Conservation (phyloP, 2,329 filamentous ascomycete species). For the Colletotrichum gigasporum region DNA sequence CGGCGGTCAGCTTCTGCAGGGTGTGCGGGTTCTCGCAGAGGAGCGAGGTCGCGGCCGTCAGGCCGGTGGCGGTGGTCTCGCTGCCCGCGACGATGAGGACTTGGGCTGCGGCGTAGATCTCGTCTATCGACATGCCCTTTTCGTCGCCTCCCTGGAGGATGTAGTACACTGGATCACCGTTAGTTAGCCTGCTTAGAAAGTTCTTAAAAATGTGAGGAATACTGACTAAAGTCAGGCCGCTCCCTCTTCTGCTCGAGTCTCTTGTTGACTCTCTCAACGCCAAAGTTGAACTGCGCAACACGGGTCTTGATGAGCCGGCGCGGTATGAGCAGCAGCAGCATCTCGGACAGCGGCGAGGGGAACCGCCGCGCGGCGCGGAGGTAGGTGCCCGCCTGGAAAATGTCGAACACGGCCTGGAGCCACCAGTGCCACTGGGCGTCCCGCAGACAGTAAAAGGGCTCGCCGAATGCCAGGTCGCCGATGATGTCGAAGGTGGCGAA, state of each 20-base stretch:
- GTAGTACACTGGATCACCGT: constrained; percentile 9
- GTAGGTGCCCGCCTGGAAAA: constrained; percentile 27
- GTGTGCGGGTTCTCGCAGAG: constrained; percentile 42
- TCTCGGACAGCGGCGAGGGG: constrained; percentile 15
- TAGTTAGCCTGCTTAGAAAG: neutral
- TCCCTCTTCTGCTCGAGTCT: constrained; percentile 18
- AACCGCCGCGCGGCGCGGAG: constrained; percentile 24
- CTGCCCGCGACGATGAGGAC: constrained; percentile 42
- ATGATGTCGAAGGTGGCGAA: constrained; percentile 43
- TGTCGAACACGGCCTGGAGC: constrained; percentile 38
- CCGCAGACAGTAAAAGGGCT: constrained; percentile 39
- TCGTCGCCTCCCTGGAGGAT: constrained; percentile 20
- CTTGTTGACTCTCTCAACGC: constrained; percentile 17
- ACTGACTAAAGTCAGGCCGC: constrained; percentile 21
- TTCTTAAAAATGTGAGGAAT: no score
- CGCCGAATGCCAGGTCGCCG: constrained; percentile 41
- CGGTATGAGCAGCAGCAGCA: constrained; percentile 19
- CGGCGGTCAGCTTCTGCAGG: constrained; percentile 43
- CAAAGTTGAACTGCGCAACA: constrained; percentile 25
- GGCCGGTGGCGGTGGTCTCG: constrained; percentile 45
- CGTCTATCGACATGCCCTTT: constrained; percentile 17
- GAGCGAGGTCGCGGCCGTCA: constrained; percentile 38
- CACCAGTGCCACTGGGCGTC: constrained; percentile 38
- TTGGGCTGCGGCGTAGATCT: constrained; percentile 25
- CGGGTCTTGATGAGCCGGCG: constrained; percentile 25